These are phyloP conservation scores for Dendrothele bispora DNA, from an alignment of 768 basidiomycete species.

Conservation along the genomic window DNA sequence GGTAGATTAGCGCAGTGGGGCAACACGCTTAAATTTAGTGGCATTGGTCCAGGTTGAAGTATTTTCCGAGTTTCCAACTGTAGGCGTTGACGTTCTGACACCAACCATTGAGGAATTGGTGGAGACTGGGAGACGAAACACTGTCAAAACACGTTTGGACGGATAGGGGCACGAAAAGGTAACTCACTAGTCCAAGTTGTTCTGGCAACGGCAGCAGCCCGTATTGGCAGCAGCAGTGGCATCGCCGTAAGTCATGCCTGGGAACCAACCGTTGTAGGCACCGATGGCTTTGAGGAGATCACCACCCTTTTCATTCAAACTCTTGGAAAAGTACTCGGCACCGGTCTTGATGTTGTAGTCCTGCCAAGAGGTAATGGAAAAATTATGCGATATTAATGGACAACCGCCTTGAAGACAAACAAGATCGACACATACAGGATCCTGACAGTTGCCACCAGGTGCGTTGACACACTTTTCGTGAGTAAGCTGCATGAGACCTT, in stretches of 20 bases:
- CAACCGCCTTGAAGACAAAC: no score
- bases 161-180: conserved; percentile 1
- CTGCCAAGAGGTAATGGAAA: conserved; percentile 28
- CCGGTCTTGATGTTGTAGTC: conserved; percentile 74
- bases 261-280: conserved; percentile 74
- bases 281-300: conserved; percentile 62
- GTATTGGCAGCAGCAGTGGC: conserved; percentile 59
- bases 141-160: background rate
- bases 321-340: conserved; percentile 56
- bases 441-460: conserved; percentile 42
- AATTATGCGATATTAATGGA: background rate
- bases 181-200: conserved; percentile 84
- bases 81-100: conserved; percentile 58
- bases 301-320: conserved; percentile 47
- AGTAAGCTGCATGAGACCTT: conserved; percentile 87
- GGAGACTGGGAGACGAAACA: conserved; percentile 43
- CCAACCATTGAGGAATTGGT: conserved; percentile 77
- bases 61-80: conserved; percentile 47
- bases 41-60: conserved; percentile 62
- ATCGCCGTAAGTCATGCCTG: conserved; percentile 50
- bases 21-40: background rate
- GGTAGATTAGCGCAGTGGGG: background rate
- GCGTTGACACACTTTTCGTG: conserved; percentile 71
- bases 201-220: conserved; percentile 69
- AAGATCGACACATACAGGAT: conserved; percentile 38